Evolutionary conservation across 306 rosid species (phyloP).

Genomic region (Sphenostylis stenocarpa): DNA sequence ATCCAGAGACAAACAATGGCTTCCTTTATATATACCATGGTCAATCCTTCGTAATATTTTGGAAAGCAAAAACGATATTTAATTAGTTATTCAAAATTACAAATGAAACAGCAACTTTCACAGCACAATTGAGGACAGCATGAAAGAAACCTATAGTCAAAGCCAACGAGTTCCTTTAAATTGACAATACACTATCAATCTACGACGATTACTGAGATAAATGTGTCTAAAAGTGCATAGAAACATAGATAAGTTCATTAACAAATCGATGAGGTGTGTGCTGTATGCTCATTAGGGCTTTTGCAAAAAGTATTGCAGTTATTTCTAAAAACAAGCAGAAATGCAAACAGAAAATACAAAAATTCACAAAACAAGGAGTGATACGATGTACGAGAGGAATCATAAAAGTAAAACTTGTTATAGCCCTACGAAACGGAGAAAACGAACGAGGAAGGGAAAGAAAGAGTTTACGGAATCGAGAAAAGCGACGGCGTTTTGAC

Average conservation of each 20-base stretch:
- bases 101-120: neutral
- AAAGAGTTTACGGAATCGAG: constrained; percentile 68
- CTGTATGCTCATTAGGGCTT: constrained; percentile 37
- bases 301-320: neutral
- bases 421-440: neutral
- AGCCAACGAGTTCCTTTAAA: neutral
- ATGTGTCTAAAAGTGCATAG: neutral
- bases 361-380: neutral
- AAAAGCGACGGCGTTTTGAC: constrained; percentile 70
- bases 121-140: neutral
- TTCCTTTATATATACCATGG: neutral
- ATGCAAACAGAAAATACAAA: neutral
- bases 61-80: neutral
- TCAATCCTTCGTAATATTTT: neutral
- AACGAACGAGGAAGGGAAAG: neutral
- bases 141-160: neutral
- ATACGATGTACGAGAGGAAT: neutral
- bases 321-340: neutral
- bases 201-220: neutral
- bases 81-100: neutral
- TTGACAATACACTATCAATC: neutral
- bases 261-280: neutral
- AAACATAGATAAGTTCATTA: neutral
- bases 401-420: neutral
- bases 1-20: neutral